phyloP scores from a whole-genome alignment of 176 grass and related monocot genomes.

The sorghum (Sorghum bicolor) region Sorghum_bicolor_NCBIv3 NC_012870.2:66987501-66988000 shows the following conservation, averaged over 20 bases:
- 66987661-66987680: too few relatives aligned
- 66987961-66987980: neutral
- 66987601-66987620: conserved; percentile 17
- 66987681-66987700: neutral
- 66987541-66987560: neutral
- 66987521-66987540: neutral
- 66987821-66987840: conserved; percentile 42
- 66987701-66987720: too few relatives aligned
- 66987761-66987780: neutral
- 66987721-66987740: neutral
- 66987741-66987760: neutral
- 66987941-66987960: neutral
- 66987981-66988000: neutral
- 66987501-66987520: neutral
- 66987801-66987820: conserved; percentile 28
- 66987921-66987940: neutral
- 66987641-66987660: neutral
- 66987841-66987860: conserved; percentile 4
- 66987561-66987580: neutral
- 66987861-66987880: neutral
- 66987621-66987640: neutral
- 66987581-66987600: neutral
- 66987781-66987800: conserved; percentile 31
- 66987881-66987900: neutral
- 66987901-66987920: conserved; percentile 39